These are phyloP conservation scores for Vigna trinervia DNA, from an alignment of 306 rosid species.

Conservation along the genomic window DNA sequence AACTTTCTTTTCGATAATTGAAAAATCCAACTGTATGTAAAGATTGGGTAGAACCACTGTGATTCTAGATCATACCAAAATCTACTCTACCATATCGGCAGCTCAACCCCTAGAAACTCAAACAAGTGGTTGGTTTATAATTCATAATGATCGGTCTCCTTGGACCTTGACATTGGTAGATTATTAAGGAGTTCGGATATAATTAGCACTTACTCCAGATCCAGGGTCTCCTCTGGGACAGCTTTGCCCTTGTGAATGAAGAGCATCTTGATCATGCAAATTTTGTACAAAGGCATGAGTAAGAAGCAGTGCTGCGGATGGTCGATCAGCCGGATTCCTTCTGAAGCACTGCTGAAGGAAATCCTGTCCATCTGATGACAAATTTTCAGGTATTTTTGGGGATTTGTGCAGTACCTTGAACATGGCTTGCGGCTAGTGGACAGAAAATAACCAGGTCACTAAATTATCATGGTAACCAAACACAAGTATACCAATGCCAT, in stretches of 20 bases:
- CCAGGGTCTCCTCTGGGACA: slow-evolving; percentile 51
- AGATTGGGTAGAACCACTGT: neutral
- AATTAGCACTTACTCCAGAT: slow-evolving; percentile 58
- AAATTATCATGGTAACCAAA: slow-evolving; percentile 23
- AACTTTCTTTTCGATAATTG: neutral
- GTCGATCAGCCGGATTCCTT: slow-evolving; percentile 89
- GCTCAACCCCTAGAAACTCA: slow-evolving; percentile 11
- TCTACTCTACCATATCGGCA: neutral
- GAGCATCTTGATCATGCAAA: slow-evolving; percentile 56
- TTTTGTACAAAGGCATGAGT: slow-evolving; percentile 78
- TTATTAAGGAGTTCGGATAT: neutral
- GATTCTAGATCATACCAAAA: neutral
- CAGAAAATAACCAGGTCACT: slow-evolving; percentile 39
- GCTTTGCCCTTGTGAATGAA: slow-evolving; percentile 39
- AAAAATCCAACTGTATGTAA: neutral
- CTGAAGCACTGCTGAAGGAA: slow-evolving; percentile 84
- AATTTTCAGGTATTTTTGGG: slow-evolving; percentile 76
- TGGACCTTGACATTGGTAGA: slow-evolving; percentile 32
- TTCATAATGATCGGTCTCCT: slow-evolving; percentile 33
- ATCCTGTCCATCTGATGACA: slow-evolving; percentile 82
- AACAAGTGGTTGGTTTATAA: slow-evolving; percentile 13
- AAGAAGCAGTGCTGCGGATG: slow-evolving; percentile 70
- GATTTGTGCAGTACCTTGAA: slow-evolving; percentile 84
- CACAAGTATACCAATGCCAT: neutral
- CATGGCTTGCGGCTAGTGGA: slow-evolving; percentile 91